Evolutionary conservation across 192 early-diverging fungal species (phyloP).

Genomic region (Rhizophagus sp.): DNA sequence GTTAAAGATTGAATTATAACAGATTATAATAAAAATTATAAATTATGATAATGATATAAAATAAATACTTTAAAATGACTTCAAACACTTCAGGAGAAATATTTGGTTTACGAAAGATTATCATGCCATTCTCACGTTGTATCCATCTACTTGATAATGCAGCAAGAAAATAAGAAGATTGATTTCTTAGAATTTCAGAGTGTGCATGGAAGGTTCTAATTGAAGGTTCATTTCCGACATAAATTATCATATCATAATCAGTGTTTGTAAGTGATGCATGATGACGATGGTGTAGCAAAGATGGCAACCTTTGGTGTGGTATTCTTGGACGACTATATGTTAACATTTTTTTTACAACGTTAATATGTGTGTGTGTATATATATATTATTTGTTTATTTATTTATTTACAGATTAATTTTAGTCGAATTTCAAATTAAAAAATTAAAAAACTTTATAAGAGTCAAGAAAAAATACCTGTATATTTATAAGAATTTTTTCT

Average conservation of each 20-base stretch:
- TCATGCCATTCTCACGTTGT: not conserved
- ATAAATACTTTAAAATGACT: not conserved
- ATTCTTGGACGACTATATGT: not conserved
- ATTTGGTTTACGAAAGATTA: conserved; percentile 3
- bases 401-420: too few species aligned
- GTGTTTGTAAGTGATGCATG: not conserved
- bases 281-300: not conserved
- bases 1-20: not conserved
- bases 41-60: not conserved
- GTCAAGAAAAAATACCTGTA: too few species aligned
- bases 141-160: conserved; percentile 3
- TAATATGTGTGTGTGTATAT: not conserved
- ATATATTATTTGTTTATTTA: not conserved
- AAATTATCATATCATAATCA: conserved; percentile 5
- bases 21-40: not conserved
- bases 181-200: not conserved
- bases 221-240: not conserved
- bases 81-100: conserved; percentile 3
- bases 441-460: too few species aligned
- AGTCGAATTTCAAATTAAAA: too few species aligned
- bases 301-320: not conserved
- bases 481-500: too few species aligned
- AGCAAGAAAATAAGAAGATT: not conserved
- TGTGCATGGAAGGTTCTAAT: not conserved
- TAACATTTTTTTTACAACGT: not conserved